phyloP scores from a whole-genome alignment of 148 eudicot species.

The Rhododendron vialii region DNA sequence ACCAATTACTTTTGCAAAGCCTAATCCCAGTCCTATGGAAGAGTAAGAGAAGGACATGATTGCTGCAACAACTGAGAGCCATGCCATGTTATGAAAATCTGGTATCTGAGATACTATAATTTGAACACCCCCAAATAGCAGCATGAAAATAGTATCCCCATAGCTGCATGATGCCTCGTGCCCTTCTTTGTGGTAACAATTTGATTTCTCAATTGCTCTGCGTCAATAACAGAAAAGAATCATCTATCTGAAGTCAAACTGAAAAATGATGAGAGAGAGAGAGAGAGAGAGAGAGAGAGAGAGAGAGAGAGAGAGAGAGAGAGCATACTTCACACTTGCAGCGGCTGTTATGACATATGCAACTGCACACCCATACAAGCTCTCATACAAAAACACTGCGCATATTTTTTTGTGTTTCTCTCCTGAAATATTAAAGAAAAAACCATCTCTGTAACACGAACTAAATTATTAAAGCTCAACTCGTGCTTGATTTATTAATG shows the following conservation, averaged over 20 bases:
- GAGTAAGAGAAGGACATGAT: conserved; percentile 65
- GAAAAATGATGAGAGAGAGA: background rate
- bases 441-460: background rate
- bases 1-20: conserved; percentile 61
- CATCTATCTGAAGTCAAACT: background rate
- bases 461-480: background rate
- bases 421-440: background rate
- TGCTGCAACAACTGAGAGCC: conserved; percentile 63
- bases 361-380: conserved; percentile 6
- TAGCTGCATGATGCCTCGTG: conserved; percentile 43
- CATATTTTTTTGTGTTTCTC: background rate
- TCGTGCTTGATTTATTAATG: background rate
- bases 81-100: conserved; percentile 61
- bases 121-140: conserved; percentile 54
- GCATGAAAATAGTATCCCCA: conserved; percentile 34
- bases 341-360: background rate
- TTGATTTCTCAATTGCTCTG: conserved; percentile 58
- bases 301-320: background rate
- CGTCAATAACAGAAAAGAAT: conserved; percentile 1
- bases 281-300: background rate
- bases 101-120: conserved; percentile 61
- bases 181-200: conserved; percentile 66
- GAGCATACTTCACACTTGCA: background rate
- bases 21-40: conserved; percentile 50
- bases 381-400: background rate